Base-by-base conservation (phyloP, 2,329 filamentous ascomycete genomes). In the Capronia coronata region DNA sequence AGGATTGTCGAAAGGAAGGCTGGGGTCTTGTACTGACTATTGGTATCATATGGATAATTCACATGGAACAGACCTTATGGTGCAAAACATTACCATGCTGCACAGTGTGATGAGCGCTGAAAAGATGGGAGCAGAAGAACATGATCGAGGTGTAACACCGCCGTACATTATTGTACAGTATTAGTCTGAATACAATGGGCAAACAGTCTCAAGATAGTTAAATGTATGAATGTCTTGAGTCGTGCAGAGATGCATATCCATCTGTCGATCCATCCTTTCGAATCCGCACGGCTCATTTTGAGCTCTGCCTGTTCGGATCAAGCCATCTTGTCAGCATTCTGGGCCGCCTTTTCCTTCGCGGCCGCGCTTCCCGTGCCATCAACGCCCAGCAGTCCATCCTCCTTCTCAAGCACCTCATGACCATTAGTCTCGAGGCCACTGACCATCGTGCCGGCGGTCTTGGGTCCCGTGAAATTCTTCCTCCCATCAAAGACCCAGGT, bases 401-500 rank as follows among this genome's bases (percentile, higher is more conserved):
- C n/a, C n/a, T n/a, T n/a, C n/a, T n/a, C n/a, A n/a, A n/a, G n/a
- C n/a, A n/a, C n/a, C n/a, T 32, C 7, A 32, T n/a, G 6, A 10
- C 29, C 29, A 32, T 32, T 11, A 11, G 43, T 43, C 6, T 51
- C 52, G 13, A 51, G 43, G 16, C 41, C 41, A 21, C 39, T 51
- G n/a, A 54, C 25, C 34, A 13, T 23, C 27, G n/a, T 22, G n/a
- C n/a, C n/a, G n/a, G n/a, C 47, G 3, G 45, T 53, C 42, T 56
- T 48, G 2, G 56, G 56, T 1, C 56, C 56, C 7, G 51, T 55
- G 37, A 57, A 59, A n/a, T 48, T 51, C 49, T 55, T 57, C 35
- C 50, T 41, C 74, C 79, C 2, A 73, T 58, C 1, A 68, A 35
- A 13, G 71, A 59, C 35, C 58, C 58, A 60, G 13, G 56, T 59